phyloP scores from a whole-genome alignment of 768 basidiomycete genomes.

The Collybia nuda region DNA sequence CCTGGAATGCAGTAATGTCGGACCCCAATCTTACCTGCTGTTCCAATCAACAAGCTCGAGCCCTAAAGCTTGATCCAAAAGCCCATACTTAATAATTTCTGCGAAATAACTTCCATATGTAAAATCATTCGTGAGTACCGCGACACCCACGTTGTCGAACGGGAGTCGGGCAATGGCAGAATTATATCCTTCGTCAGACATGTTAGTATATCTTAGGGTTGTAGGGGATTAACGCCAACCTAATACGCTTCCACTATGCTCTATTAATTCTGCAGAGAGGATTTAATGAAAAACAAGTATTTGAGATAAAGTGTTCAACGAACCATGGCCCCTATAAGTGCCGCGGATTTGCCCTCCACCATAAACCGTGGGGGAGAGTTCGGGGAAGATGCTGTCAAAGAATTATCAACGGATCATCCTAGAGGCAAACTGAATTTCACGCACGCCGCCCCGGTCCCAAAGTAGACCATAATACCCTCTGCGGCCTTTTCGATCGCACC shows the following conservation, averaged over 20 bases:
- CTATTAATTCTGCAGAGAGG: slow-evolving; percentile 8
- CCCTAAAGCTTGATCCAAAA: slow-evolving; percentile 20
- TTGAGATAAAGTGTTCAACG: neutral
- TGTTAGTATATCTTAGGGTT: slow-evolving; percentile 7
- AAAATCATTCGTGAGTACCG: slow-evolving; percentile 27
- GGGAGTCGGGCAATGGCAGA: slow-evolving; percentile 13
- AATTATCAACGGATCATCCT: too few relatives aligned
- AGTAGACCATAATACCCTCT: neutral
- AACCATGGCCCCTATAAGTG: too few relatives aligned
- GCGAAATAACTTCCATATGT: slow-evolving; percentile 15
- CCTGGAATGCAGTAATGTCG: neutral
- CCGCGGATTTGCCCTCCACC: slow-evolving; percentile 20
- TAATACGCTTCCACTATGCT: slow-evolving; percentile 9
- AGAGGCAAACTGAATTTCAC: too few relatives aligned
- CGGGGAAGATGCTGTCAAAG: slow-evolving; percentile 13
- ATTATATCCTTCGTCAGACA: slow-evolving; percentile 6
- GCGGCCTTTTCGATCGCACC: neutral
- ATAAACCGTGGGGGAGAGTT: slow-evolving; percentile 22
- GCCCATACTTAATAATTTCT: slow-evolving; percentile 21
- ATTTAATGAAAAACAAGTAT: neutral
- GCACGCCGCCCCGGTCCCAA: too few relatives aligned
- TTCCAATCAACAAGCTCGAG: slow-evolving; percentile 25
- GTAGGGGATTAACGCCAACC: neutral
- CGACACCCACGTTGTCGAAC: slow-evolving; percentile 17
- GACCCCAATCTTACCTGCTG: slow-evolving; percentile 6